Evolutionary conservation across 371 early-diverging fungal genomes (phyloP), one percentile per base, ranked within the genome.

Genomic region (Nematocida ironsii): DNA sequence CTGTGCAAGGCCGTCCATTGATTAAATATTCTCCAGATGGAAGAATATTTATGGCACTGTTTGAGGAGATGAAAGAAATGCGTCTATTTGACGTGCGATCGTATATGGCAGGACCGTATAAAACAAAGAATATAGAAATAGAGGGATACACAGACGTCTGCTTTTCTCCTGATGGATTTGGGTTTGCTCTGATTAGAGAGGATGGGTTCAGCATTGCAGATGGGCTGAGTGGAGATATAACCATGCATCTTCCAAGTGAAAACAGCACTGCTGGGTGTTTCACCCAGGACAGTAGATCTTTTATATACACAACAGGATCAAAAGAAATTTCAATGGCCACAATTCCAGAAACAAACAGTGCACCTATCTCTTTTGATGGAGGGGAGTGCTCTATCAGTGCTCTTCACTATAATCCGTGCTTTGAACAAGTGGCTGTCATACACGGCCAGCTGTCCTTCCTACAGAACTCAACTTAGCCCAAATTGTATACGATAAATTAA

Each of bases 61-160:
- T 78, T 78, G 61, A 54, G 33, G 80, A 71, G 40, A 78, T 4
- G 39, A 45, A 62, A 18, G 80, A 78, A 42, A 78, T 78, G 69
- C n/a, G 52, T 27, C 52, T 78, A 23, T 78, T 70, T 56, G 80
- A 78, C 39, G 69, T 52, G 56, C 80, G 80, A 13, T 68, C 80
- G 7, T 78, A 69, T 45, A 33, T 25, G 7, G 67, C 57, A 56
- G 80, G 80, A 11, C 80, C 80, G 5, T 78, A 78, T 48, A 50
- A n/a, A n/a, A 78, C 69, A 50, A 78, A 78, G 39, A 71, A 27
- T 13, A 25, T 78, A 20, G 33, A 16, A 23, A 50, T 39, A 9
- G 39, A 57, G 5, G 40, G 23, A 2, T 78, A 27, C 68, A 69
- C 16, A 6, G 68, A 67, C n/a, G 20, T 61, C 27, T 52, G 48